Conservation (phyloP, 495 filamentous ascomycete genomes). For the Penicillium maclennaniae region DNA sequence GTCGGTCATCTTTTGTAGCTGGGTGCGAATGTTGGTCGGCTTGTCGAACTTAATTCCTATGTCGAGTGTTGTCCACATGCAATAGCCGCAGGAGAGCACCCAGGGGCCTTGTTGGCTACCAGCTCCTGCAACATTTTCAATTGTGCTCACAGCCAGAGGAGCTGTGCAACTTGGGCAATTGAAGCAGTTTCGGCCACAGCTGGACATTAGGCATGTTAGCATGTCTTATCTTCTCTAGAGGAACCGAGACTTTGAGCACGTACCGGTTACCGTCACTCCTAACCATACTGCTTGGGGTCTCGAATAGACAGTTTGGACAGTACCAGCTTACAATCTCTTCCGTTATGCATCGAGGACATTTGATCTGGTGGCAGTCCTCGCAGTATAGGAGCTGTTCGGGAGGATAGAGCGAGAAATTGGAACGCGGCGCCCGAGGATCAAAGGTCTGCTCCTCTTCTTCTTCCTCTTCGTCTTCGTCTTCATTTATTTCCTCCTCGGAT, state of each 20-base stretch:
- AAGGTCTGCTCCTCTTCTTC: conserved; percentile 78
- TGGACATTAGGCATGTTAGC: conserved; percentile 32
- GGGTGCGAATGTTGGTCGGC: conserved; percentile 75
- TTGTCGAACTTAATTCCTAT: conserved; percentile 89
- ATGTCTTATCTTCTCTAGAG: background rate
- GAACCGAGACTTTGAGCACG: conserved; percentile 16
- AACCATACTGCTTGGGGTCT: conserved; percentile 84
- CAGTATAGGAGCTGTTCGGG: conserved; percentile 94
- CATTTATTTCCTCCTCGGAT: conserved; percentile 8
- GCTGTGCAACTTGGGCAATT: conserved; percentile 88
- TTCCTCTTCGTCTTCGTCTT: conserved; percentile 67
- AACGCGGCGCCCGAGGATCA: conserved; percentile 75
- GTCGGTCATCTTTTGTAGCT: conserved; percentile 56
- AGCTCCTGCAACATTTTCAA: conserved; percentile 48
- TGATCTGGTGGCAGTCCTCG: conserved; percentile 93
- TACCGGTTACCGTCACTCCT: conserved; percentile 92
- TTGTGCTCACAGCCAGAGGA: conserved; percentile 65
- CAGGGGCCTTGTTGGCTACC: conserved; percentile 58
- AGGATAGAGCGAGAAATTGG: conserved; percentile 86
- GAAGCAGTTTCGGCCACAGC: conserved; percentile 92
- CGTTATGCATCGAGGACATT: conserved; percentile 83
- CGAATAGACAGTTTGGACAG: conserved; percentile 94
- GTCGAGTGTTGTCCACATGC: conserved; percentile 85
- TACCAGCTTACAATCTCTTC: conserved; percentile 94
- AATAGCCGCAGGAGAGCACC: conserved; percentile 81